A percentile compares a stretch with the other conserved stretches of the same genome.
Evolutionary conservation across 129 eudicot species (phyloP).

Genomic region (Helianthus annuus): HanXRQr2.0-SUNRISE NC_035438.2:21057365-21057864

Average conservation of each 20-base stretch:
- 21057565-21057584: neutral
- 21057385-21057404: no score
- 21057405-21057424: no score
- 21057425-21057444: no score
- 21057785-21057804: conserved; percentile 38
- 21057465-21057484: no score
- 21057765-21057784: conserved; percentile 9
- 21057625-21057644: conserved; percentile 11
- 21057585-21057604: neutral
- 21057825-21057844: conserved; percentile 64
- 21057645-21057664: conserved; percentile 7
- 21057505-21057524: no score
- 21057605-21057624: conserved; percentile 1
- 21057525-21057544: neutral
- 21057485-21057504: no score
- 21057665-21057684: conserved; percentile 16
- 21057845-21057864: conserved; percentile 71
- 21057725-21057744: conserved; percentile 18
- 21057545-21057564: no score
- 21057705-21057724: conserved; percentile 34
- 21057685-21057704: conserved; percentile 21
- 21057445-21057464: no score
- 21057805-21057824: conserved; percentile 57
- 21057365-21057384: no score
- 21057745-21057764: neutral